These are phyloP conservation scores for Paecilomyces sp. DNA, from an alignment of 2,329 filamentous ascomycete species.

Conservation along the genomic window DNA sequence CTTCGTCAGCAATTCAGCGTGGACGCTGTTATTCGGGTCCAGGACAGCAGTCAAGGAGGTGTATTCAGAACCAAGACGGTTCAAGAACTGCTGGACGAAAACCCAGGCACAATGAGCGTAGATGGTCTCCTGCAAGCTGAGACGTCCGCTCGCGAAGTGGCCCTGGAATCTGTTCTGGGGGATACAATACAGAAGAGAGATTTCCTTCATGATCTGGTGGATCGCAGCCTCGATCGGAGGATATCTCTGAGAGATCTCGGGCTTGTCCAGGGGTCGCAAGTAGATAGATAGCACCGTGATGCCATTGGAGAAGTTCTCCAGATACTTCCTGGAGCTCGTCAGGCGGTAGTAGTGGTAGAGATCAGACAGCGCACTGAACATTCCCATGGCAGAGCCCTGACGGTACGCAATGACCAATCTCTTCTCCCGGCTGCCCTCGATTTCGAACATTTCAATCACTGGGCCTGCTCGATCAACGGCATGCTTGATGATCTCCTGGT, in stretches of 20 bases:
- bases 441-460: slow-evolving; percentile 96
- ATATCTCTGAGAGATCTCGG: slow-evolving; percentile 48
- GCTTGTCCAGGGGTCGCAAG: slow-evolving; percentile 63
- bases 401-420: slow-evolving; percentile 91
- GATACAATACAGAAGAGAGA: slow-evolving; percentile 93
- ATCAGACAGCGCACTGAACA: slow-evolving; percentile 93
- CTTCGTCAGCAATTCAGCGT: slow-evolving; percentile 83
- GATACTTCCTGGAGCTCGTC: slow-evolving; percentile 93
- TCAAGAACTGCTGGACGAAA: slow-evolving; percentile 96
- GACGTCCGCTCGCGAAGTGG: slow-evolving; percentile 74
- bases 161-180: slow-evolving; percentile 94
- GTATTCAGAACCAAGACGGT: slow-evolving; percentile 88
- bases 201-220: slow-evolving; percentile 98
- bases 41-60: slow-evolving; percentile 75
- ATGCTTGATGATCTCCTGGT: slow-evolving; percentile 84
- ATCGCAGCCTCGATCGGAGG: slow-evolving; percentile 91
- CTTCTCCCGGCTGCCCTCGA: slow-evolving; percentile 86
- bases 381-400: slow-evolving; percentile 79
- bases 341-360: slow-evolving; percentile 98
- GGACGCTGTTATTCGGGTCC: slow-evolving; percentile 71
- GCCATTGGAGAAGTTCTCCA: slow-evolving; percentile 98
- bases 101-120: slow-evolving; percentile 98
- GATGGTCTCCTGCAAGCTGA: slow-evolving; percentile 93
- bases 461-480: slow-evolving; percentile 81
- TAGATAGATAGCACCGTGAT: slow-evolving; percentile 97